These are phyloP conservation scores for Alnus rubra DNA, from an alignment of 306 rosid species.

Conservation along the genomic window DNA sequence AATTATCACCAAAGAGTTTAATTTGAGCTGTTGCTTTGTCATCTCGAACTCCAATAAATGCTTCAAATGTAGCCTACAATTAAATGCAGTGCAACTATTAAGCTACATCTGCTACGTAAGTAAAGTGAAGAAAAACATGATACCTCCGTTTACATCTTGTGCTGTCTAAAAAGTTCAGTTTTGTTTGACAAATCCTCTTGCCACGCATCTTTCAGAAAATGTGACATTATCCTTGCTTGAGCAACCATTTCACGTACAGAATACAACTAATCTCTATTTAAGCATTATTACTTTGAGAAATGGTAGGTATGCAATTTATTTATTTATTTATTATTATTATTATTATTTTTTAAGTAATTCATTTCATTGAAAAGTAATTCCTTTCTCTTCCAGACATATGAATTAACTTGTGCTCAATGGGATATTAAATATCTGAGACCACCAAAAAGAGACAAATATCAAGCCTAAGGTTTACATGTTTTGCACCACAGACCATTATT, in stretches of 20 bases:
- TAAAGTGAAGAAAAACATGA: background rate
- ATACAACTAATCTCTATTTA: background rate
- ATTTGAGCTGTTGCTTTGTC: conserved; percentile 86
- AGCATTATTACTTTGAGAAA: background rate
- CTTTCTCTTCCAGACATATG: no score
- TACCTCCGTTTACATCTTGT: no score
- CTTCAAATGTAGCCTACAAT: conserved; percentile 90
- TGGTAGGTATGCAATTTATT: background rate
- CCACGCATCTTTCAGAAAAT: background rate
- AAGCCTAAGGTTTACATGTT: no score
- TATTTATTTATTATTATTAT: no score
- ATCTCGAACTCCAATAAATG: conserved; percentile 82
- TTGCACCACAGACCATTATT: no score
- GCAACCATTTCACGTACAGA: conserved; percentile 1
- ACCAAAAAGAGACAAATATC: no score
- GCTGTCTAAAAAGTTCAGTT: background rate
- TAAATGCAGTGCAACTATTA: conserved; percentile 30
- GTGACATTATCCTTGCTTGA: background rate
- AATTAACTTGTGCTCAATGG: no score
- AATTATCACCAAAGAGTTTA: conserved; percentile 87
- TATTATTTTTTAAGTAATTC: no score
- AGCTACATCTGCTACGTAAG: background rate
- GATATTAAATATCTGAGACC: background rate
- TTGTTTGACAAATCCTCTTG: background rate
- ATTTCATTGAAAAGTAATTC: no score